Evolutionary conservation across 1,139 yeast genomes (phyloP).

Genomic region (Hansenula sp.): DNA sequence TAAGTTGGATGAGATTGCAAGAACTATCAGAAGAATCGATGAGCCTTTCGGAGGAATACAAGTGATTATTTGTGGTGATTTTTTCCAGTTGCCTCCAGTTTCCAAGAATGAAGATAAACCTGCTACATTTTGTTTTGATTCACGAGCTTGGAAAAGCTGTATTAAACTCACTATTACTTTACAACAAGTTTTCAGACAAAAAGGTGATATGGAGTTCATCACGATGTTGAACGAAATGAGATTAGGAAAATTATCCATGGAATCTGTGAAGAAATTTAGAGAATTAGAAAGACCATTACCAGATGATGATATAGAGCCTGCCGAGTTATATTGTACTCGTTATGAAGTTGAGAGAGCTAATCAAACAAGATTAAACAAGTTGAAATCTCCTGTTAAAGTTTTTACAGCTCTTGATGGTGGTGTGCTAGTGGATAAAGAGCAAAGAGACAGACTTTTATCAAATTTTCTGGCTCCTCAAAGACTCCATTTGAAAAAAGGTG

Average conservation of each 20-base stretch:
- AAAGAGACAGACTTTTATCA: constrained; percentile 42
- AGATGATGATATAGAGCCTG: constrained; percentile 75
- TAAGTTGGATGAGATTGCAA: constrained; percentile 64
- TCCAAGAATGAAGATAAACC: constrained; percentile 28
- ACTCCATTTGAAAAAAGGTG: constrained; percentile 66
- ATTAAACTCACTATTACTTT: constrained; percentile 66
- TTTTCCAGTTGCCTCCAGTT: constrained; percentile 89
- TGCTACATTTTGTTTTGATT: constrained; percentile 70
- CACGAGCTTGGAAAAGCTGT: constrained; percentile 64
- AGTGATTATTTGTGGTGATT: constrained; percentile 81
- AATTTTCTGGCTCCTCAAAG: constrained; percentile 69
- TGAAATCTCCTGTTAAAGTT: constrained; percentile 39
- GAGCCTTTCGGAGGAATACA: constrained; percentile 89
- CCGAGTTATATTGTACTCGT: constrained; percentile 82
- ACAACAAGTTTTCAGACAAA: constrained; percentile 84
- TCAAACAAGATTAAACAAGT: constrained; percentile 40
- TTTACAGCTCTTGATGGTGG: constrained; percentile 68
- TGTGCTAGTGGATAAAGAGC: constrained; percentile 37
- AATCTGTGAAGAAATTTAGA: constrained; percentile 51
- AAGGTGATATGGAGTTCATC: constrained; percentile 73
- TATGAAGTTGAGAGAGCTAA: constrained; percentile 83
- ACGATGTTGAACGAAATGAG: constrained; percentile 88
- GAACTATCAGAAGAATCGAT: constrained; percentile 41
- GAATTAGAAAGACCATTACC: constrained; percentile 53
- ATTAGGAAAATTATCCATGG: constrained; percentile 56